Base-by-base conservation (phyloP, 2,329 filamentous ascomycete species). In the Curvularia hawaiiensis region DNA sequence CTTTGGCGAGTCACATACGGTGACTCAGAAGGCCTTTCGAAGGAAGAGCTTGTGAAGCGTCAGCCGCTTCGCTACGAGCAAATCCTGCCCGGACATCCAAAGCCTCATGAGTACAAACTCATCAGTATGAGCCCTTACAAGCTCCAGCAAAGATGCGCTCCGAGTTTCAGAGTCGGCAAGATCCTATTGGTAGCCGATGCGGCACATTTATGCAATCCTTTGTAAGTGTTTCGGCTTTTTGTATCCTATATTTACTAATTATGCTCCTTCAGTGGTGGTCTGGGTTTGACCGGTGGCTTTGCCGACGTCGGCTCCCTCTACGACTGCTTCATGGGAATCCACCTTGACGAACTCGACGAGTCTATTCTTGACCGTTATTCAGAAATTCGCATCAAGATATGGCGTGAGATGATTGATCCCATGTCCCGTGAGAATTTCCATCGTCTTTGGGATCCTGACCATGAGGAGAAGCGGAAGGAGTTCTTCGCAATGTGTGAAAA, bases 1-100 rank as follows among this genome's bases (percentile, higher is more conserved):
- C 72, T 89, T 10, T 89, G 86, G 77, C 82, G 86, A 14, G 83
- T 89, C 35, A 86, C 86, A 0, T 89, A 89, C 64, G 85, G 85
- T 51, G 87, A 89, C 62, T 75, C 74, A 0, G 77, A 80, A 0
- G 82, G 80, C 2, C 77, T 88, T 12, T 81, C 79, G 0, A 75
- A 69, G 35, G 84, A 86, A 11, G 78, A 88, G 68, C 79, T 86
- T 52, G 71, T 79, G 28, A 78, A 77, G 26, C 79, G 85, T 6
- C 84, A 85, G 61, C 80, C 83, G 2, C 72, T 72, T 59, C 86
- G 85, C 57, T 89, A 83, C 66, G 79, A 83, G 58, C 70, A 79
- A 28, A 85, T 89, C 60, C 78, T 88, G 0, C 85, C 85, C 0
- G 85, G 85, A 0, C 78, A 85, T 54, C 86, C 85, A 0, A 83